These are phyloP conservation scores for Musa beccarii DNA, from an alignment of 176 grass and related monocot genomes.

Conservation along the genomic window DNA sequence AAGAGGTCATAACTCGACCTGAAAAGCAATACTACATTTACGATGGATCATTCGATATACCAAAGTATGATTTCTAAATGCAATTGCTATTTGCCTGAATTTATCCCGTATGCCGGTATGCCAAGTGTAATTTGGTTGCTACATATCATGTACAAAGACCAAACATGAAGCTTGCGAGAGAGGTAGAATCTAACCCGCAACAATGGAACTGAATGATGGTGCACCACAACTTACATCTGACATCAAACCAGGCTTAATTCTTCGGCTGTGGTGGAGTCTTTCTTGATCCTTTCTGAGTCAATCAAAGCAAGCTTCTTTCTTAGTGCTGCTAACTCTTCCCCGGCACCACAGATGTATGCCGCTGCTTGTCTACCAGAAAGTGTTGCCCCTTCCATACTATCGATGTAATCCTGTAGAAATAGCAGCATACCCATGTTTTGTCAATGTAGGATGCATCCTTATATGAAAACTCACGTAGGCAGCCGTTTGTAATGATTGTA, in stretches of 20 bases:
- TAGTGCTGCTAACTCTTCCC: constrained; percentile 52
- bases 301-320: constrained; percentile 49
- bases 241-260: constrained; percentile 33
- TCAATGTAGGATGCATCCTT: neutral
- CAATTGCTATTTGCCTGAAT: constrained; percentile 43
- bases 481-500: neutral
- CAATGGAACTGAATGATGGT: constrained; percentile 22
- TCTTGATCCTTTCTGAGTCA: constrained; percentile 13
- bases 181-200: constrained; percentile 6
- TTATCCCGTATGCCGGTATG: constrained; percentile 94
- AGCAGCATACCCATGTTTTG: constrained; percentile 5
- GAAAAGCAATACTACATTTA: no score
- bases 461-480: neutral
- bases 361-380: constrained; percentile 76
- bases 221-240: constrained; percentile 14
- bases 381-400: constrained; percentile 99
- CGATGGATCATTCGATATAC: no score
- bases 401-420: constrained; percentile 82
- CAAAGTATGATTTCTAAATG: neutral
- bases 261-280: constrained; percentile 34
- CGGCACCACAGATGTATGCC: constrained; percentile 63
- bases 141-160: constrained; percentile 9
- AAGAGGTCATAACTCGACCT: no score
- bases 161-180: neutral
- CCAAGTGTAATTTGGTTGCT: constrained; percentile 37